Evolutionary conservation across 805 yeast species (phyloP).

Genomic region (Starmerella potacharoeniae): DNA sequence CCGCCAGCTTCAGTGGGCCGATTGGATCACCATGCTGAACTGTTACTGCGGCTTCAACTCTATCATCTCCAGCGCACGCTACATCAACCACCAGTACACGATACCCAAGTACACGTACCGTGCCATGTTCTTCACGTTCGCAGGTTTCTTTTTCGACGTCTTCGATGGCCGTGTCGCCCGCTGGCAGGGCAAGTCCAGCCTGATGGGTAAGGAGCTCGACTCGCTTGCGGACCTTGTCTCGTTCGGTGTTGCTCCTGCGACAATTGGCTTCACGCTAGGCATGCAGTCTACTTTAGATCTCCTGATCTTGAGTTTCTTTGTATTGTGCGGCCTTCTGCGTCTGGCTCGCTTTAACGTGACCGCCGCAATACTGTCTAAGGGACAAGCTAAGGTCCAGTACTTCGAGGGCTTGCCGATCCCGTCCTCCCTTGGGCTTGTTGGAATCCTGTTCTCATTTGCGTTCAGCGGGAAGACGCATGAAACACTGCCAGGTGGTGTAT

Average conservation of each 20-base stretch:
- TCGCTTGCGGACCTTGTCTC: slow-evolving; percentile 91
- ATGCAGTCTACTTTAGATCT: slow-evolving; percentile 75
- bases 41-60: slow-evolving; percentile 92
- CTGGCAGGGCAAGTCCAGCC: slow-evolving; percentile 76
- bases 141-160: slow-evolving; percentile 91
- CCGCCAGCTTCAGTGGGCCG: slow-evolving; percentile 74
- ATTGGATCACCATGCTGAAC: slow-evolving; percentile 85
- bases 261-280: slow-evolving; percentile 85
- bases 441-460: slow-evolving; percentile 58
- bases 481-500: slow-evolving; percentile 55
- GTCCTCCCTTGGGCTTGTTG: slow-evolving; percentile 65
- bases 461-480: slow-evolving; percentile 34
- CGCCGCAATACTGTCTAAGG: slow-evolving; percentile 86
- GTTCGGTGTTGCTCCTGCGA: slow-evolving; percentile 92
- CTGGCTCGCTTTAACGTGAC: slow-evolving; percentile 93
- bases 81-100: slow-evolving; percentile 53
- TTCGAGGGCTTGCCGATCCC: slow-evolving; percentile 98
- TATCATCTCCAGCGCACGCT: slow-evolving; percentile 74
- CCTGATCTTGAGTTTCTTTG: slow-evolving; percentile 66
- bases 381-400: slow-evolving; percentile 63
- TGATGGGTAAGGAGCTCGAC: slow-evolving; percentile 96
- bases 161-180: slow-evolving; percentile 97
- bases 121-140: slow-evolving; percentile 78
- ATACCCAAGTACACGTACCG: slow-evolving; percentile 54
- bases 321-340: slow-evolving; percentile 85